Base-by-base conservation (phyloP, 164 flowering plant genomes). In the Pachysandra terminalis region DNA sequence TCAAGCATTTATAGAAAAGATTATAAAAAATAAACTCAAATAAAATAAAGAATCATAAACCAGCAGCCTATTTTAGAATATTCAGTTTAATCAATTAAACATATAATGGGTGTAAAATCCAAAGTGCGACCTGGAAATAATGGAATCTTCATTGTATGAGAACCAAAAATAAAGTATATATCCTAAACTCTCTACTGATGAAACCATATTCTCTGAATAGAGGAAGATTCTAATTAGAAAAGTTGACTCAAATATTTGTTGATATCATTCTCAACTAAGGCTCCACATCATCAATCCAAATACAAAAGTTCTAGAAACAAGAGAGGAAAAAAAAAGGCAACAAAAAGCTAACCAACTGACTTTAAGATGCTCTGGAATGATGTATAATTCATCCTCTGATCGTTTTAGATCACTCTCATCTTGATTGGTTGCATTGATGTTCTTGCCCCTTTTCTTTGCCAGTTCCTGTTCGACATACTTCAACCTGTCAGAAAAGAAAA, bases 381-480 rank as follows among this genome's bases (percentile, higher is more conserved):
- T 15, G 51, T 45, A 45, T 45, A 45, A 12, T 12, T 45, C 51
- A 45, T 45, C 51, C 51, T 45, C 51, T 45, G 51, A 10, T 10
- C 51, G 51, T 45, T 45, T 45, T 15, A 45, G 1, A 45, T 45
- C 51, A 45, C 10, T 45, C 51, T 45, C 51, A 45, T 10, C 80
- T 75, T 84, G 90, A 73, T 87, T 74, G 24, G 75, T 27, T 1
- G 63, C 71, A 67, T 84, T 87, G 73, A 93, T 63, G 15, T 75
- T 88, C 83, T 81, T 86, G 16, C 99, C 99, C 67, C 87, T 83
- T 74, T 85, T 90, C 89, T 89, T 93, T 55, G 98, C 98, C 75
- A 96, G 71, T 69, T 93, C 97, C 84, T 93, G 97, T 69, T 96
- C 99, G 59, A 96, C 84, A 77, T 92, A 96, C 75, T 81, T 89